Conservation (phyloP, 2,329 filamentous ascomycete genomes). For the Pyrenophora seminiperda region DNA sequence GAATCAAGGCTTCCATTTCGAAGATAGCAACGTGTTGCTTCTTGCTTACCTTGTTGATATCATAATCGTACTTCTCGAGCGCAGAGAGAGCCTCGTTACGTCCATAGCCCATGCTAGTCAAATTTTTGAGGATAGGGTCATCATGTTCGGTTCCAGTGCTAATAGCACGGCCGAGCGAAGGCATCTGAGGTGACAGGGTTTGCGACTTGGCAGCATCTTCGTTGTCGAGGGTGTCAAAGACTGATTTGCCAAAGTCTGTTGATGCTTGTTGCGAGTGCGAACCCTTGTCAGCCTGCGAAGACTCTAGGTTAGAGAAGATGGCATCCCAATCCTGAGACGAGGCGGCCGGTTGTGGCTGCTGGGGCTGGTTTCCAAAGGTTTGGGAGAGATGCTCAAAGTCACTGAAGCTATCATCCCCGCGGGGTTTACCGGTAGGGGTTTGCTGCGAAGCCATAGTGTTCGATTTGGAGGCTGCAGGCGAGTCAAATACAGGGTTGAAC, state of each 20-base stretch:
- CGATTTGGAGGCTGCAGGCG: conserved; percentile 57
- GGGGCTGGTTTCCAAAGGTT: conserved; percentile 49
- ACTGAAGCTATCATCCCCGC: conserved; percentile 54
- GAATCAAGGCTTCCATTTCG: neutral
- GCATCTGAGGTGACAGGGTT: conserved; percentile 37
- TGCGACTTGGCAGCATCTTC: conserved; percentile 37
- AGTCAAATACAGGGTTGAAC: conserved; percentile 83
- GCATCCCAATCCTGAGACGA: conserved; percentile 86
- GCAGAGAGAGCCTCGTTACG: conserved; percentile 75
- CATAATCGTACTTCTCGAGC: conserved; percentile 94
- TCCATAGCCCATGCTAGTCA: conserved; percentile 88
- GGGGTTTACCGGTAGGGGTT: conserved; percentile 47
- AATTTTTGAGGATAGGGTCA: conserved; percentile 85
- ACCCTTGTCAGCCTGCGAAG: conserved; percentile 45
- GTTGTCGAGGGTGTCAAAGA: conserved; percentile 45
- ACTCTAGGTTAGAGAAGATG: conserved; percentile 82
- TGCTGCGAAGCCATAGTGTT: conserved; percentile 54
- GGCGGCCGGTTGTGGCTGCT: conserved; percentile 49
- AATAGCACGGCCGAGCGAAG: conserved; percentile 68
- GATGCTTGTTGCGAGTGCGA: conserved; percentile 38
- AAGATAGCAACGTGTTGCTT: conserved; percentile 8
- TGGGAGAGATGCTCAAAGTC: conserved; percentile 54
- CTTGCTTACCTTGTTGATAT: conserved; percentile 79
- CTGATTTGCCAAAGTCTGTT: conserved; percentile 45
- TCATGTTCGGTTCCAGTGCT: conserved; percentile 80